phyloP scores from a whole-genome alignment of 2,329 filamentous ascomycete species.

The Penicillium digitatum region DNA sequence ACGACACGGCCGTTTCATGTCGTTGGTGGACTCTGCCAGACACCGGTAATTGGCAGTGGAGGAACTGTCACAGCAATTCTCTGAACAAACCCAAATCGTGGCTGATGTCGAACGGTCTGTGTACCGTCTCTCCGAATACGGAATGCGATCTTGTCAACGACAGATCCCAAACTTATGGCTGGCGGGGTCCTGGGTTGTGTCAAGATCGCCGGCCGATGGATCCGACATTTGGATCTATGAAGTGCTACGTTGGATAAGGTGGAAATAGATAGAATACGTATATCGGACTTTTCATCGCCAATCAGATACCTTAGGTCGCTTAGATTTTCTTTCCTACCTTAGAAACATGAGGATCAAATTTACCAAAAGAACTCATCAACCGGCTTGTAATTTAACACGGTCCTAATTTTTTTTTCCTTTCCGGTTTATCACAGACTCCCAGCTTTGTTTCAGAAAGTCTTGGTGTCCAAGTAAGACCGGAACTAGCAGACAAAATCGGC shows the following conservation, averaged over 20 bases:
- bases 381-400: too few species aligned
- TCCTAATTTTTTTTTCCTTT: too few species aligned
- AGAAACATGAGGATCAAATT: neutral
- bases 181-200: neutral
- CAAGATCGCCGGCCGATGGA: neutral
- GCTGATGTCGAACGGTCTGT: constrained; percentile 4
- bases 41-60: neutral
- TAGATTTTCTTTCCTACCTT: neutral
- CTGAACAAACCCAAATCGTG: neutral
- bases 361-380: too few species aligned
- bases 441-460: too few species aligned
- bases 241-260: constrained; percentile 5
- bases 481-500: too few species aligned
- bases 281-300: neutral
- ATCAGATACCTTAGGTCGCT: neutral
- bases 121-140: neutral
- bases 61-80: neutral
- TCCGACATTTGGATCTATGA: constrained; percentile 1
- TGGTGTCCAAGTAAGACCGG: neutral
- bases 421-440: too few species aligned
- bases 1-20: neutral
- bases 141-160: neutral
- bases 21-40: neutral
- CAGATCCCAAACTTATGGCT: constrained; percentile 5
- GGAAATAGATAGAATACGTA: neutral